Conservation (phyloP, 2,329 filamentous ascomycete genomes). For the Aphanocladium album region DNA sequence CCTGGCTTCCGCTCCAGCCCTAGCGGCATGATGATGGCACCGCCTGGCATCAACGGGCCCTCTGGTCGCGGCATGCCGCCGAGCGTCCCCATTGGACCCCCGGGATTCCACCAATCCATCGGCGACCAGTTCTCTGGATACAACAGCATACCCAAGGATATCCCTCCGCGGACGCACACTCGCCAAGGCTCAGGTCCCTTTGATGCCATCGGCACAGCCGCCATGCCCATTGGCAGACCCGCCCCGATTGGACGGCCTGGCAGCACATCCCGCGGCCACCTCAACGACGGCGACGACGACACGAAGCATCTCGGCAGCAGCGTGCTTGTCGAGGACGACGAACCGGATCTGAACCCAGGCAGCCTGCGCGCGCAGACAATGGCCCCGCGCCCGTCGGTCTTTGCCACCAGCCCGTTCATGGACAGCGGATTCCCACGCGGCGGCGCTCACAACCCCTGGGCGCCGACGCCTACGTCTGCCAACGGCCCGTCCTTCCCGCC, state of each 20-base stretch:
- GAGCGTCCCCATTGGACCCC: conserved; percentile 29
- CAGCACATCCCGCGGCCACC: conserved; percentile 57
- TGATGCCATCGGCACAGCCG: conserved; percentile 48
- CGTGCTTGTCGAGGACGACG: conserved; percentile 76
- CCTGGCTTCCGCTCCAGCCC: conserved; percentile 42
- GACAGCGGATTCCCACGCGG: conserved; percentile 36
- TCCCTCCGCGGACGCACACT: conserved; percentile 53
- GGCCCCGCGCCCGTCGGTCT: conserved; percentile 38
- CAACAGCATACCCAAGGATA: conserved; percentile 28
- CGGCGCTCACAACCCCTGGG: conserved; percentile 36
- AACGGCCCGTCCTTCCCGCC: conserved; percentile 36
- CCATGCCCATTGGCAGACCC: conserved; percentile 74
- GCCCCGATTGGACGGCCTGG: conserved; percentile 83
- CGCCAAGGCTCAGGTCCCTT: conserved; percentile 70
- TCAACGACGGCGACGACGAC: conserved; percentile 60
- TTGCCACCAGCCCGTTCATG: conserved; percentile 37
- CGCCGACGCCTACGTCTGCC: conserved; percentile 26
- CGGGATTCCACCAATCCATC: conserved; percentile 29
- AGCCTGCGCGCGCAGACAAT: conserved; percentile 47
- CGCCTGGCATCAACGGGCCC: conserved; percentile 46
- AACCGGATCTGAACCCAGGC: conserved; percentile 32
- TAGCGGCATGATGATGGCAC: conserved; percentile 41
- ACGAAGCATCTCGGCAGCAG: conserved; percentile 84
- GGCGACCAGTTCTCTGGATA: conserved; percentile 30
- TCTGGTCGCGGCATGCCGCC: conserved; percentile 40